Evolutionary conservation across 257 asterid genomes (phyloP).

Genomic region (Catharanthus roseus): DNA sequence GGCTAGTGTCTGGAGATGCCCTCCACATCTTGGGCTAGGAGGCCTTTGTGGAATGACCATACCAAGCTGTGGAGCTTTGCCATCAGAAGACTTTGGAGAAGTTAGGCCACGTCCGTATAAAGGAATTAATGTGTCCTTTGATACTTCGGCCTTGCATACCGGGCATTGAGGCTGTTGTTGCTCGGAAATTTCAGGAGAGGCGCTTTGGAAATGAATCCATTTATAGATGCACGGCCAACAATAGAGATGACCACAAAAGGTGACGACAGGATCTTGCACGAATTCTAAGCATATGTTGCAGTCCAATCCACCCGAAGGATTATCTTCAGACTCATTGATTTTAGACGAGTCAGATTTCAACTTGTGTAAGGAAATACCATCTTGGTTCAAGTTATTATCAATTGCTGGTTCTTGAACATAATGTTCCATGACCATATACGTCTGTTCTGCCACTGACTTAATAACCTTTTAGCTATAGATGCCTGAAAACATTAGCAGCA

Average conservation of each 20-base stretch:
- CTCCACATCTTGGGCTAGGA: slow-evolving; percentile 34
- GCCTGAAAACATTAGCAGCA: slow-evolving; percentile 14
- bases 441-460: background rate
- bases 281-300: slow-evolving; percentile 73
- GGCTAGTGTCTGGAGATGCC: slow-evolving; percentile 9
- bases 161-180: slow-evolving; percentile 57
- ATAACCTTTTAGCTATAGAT: background rate
- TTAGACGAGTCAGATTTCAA: slow-evolving; percentile 26
- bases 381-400: slow-evolving; percentile 18
- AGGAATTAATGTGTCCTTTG: slow-evolving; percentile 55
- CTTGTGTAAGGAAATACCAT: slow-evolving; percentile 22
- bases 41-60: slow-evolving; percentile 56
- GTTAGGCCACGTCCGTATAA: slow-evolving; percentile 61
- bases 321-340: slow-evolving; percentile 30
- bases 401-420: slow-evolving; percentile 25
- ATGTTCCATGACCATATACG: slow-evolving; percentile 30
- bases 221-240: slow-evolving; percentile 89
- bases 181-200: slow-evolving; percentile 24
- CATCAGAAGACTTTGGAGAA: slow-evolving; percentile 26
- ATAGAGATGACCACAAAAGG: slow-evolving; percentile 82
- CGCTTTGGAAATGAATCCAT: slow-evolving; percentile 46
- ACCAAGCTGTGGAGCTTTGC: slow-evolving; percentile 24
- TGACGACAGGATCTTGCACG: slow-evolving; percentile 71
- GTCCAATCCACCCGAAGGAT: slow-evolving; percentile 45
- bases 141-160: slow-evolving; percentile 59